A percentile compares a stretch with the other conserved stretches of the same genome.
Conservation (phyloP, 2,329 filamentous ascomycete species). For the Aureobasidium sp. region DNA sequence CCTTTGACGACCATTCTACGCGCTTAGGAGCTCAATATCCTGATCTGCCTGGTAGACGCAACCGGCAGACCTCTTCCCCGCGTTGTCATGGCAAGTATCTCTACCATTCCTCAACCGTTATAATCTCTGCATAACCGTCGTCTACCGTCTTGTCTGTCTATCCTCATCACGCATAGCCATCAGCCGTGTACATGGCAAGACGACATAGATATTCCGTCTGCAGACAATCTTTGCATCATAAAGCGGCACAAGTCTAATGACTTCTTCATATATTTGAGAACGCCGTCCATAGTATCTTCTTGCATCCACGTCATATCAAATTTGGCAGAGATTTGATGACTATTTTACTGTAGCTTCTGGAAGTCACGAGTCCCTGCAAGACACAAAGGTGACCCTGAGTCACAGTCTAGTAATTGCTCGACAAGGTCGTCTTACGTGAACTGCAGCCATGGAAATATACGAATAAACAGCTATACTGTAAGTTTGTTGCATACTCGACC, state of each 20-base stretch:
- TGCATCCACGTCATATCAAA: not conserved
- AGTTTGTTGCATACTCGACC: not conserved
- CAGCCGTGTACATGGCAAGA: not conserved
- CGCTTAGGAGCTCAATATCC: not conserved
- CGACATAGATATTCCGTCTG: not conserved
- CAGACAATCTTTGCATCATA: not conserved
- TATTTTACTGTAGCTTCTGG: not conserved
- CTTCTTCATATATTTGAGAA: not conserved
- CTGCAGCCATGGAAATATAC: not conserved
- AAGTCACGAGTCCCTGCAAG: not conserved
- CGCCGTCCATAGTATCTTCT: not conserved
- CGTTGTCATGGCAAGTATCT: constrained; percentile 13
- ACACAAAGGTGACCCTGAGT: no score
- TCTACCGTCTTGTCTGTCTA: constrained; percentile 4
- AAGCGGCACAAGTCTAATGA: constrained; percentile 9
- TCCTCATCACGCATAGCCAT: not conserved
- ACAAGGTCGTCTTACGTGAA: no score
- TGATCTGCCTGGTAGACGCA: not conserved
- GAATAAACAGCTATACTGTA: not conserved
- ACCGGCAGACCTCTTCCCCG: not conserved
- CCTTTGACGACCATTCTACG: not conserved
- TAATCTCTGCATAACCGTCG: not conserved
- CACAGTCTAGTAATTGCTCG: no score
- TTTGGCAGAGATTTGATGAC: not conserved
- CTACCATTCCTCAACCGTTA: not conserved